phyloP scores from a whole-genome alignment of 371 early-diverging fungal genomes.

The Haplosporangium sp. region DNA sequence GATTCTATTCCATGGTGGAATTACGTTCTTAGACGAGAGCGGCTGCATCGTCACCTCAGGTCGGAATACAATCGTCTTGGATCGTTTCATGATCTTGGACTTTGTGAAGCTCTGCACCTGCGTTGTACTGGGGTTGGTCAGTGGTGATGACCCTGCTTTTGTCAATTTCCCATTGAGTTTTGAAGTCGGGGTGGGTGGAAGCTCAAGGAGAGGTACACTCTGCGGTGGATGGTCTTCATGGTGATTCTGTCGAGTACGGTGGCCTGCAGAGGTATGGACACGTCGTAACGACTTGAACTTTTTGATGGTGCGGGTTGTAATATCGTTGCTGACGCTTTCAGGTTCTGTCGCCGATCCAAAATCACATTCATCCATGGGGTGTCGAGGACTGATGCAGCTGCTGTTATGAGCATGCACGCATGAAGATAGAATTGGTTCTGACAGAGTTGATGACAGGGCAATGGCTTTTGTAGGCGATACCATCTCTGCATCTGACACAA shows the following conservation, averaged over 20 bases:
- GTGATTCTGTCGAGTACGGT: no score
- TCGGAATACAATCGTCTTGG: constrained; percentile 45
- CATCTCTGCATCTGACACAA: constrained; percentile 21
- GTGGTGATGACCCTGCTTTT: neutral
- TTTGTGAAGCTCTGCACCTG: neutral
- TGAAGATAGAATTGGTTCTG: neutral
- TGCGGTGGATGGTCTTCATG: neutral
- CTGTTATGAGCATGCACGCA: neutral
- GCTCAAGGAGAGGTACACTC: neutral
- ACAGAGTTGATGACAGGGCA: neutral
- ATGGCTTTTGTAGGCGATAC: constrained; percentile 20
- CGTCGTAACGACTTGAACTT: constrained; percentile 47
- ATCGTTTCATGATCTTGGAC: constrained; percentile 38
- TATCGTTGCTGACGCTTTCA: constrained; percentile 2
- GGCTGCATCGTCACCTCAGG: constrained; percentile 51
- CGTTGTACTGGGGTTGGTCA: neutral
- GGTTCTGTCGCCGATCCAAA: neutral
- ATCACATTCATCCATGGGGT: no score
- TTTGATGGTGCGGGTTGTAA: constrained; percentile 37
- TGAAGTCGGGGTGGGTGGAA: no score
- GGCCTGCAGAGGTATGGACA: constrained; percentile 1
- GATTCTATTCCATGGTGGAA: constrained; percentile 52
- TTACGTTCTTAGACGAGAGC: constrained; percentile 49
- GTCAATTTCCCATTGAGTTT: neutral
- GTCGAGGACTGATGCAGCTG: neutral